phyloP scores from a whole-genome alignment of 2,329 filamentous ascomycete genomes.

The Chrysoporthe cubensis region DNA sequence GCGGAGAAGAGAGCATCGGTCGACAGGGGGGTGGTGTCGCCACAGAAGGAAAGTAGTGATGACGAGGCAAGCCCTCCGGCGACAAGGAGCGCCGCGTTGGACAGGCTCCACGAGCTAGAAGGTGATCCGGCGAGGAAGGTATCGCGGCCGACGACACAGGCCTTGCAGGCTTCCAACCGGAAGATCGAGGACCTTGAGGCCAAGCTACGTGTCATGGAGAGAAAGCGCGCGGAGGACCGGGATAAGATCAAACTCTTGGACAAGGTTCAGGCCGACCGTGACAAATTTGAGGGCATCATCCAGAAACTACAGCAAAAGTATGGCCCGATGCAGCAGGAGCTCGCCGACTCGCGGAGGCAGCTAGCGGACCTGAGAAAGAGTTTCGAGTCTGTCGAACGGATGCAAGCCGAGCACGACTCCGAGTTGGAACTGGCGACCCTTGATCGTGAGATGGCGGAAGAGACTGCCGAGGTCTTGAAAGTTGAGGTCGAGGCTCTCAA shows the following conservation, averaged over 20 bases:
- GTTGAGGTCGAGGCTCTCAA: conserved; percentile 79
- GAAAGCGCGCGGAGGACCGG: conserved; percentile 82
- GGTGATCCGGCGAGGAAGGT: conserved; percentile 38
- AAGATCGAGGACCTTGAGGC: conserved; percentile 88
- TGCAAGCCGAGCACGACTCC: conserved; percentile 83
- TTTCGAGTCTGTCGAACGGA: conserved; percentile 70
- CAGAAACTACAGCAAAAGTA: conserved; percentile 90
- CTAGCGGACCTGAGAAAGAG: conserved; percentile 71
- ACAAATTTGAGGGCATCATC: conserved; percentile 82
- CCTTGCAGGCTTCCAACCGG: conserved; percentile 50
- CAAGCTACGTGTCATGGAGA: conserved; percentile 84
- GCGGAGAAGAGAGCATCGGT: conserved; percentile 43
- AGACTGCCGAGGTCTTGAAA: conserved; percentile 82
- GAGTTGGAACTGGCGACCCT: conserved; percentile 84
- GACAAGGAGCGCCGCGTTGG: conserved; percentile 55
- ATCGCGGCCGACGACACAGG: conserved; percentile 27
- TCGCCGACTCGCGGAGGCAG: conserved; percentile 74
- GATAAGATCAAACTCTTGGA: conserved; percentile 83
- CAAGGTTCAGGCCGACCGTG: conserved; percentile 73
- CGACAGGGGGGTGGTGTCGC: conserved; percentile 41
- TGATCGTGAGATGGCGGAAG: conserved; percentile 95
- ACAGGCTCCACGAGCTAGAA: conserved; percentile 49
- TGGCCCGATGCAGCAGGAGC: conserved; percentile 81
- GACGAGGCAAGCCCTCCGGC: conserved; percentile 52
- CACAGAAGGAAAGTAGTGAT: conserved; percentile 52